Base-by-base conservation (phyloP, 1,284 basidiomycete species). In the Tylopilus sp. region DNA sequence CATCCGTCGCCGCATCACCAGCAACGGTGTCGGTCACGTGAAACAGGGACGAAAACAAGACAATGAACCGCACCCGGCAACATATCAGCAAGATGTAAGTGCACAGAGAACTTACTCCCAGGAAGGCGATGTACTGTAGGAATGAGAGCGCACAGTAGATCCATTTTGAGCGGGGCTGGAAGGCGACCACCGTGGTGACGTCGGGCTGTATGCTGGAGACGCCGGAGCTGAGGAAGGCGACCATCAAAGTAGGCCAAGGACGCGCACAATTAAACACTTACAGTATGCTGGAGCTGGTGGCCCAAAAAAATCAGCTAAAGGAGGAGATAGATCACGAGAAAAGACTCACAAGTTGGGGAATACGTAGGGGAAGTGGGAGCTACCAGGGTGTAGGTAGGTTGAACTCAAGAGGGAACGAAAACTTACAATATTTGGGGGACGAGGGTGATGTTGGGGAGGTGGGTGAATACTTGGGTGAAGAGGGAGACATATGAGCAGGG, bases 361-460 rank as follows among this genome's bases (percentile, higher is more conserved):
- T 90, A 91, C 2, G 87, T 79, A 4, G 89, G 89, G 7, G 87
- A 89, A 6, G 87, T 87, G n/a, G 86, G 86, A 45, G 86, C 86
- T 87, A 56, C 21, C 43, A 49, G 51, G 35, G 44, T 51, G 35
- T 69, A n/a, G 51, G 53, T 19, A 56, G 25, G 30, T 42, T 16
- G 45, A 55, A 8, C 16, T 15, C 6, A 19, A 39, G n/a, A 28
- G 31, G 40, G 28, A 21, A 42, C 12, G 23, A 11, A 28, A 8
- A 75, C 88, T 62, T 70, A 90, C 82, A 92, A 69, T 92, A 95
- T 74, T 86, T 89, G 41, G 92, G 92, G 37, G 89, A 92, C 1
- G 90, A 78, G 0, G 91, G 90, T 1, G 89, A 92, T 41, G 84
- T 81, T 1, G 88, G 88, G 2, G 87, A 89, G 0, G 87, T 89